phyloP scores from a whole-genome alignment of 306 rosid genomes.

The Phaseolus lunatus region DNA sequence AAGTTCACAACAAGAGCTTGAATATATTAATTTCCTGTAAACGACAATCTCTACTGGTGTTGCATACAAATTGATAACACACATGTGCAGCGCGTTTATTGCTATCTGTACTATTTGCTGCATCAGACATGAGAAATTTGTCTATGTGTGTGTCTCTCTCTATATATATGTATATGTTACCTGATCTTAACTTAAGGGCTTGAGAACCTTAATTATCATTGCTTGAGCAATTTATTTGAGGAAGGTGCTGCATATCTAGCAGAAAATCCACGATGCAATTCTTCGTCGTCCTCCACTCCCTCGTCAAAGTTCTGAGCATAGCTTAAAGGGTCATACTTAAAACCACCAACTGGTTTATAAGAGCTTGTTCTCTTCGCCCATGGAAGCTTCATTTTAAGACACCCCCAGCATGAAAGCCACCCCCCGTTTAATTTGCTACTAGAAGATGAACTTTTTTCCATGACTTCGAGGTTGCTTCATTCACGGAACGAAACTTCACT shows the following conservation, averaged over 20 bases:
- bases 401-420: constrained; percentile 73
- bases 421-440: constrained; percentile 45
- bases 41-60: not conserved
- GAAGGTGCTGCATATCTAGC: constrained; percentile 75
- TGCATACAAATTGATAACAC: not conserved
- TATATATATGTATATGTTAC: not conserved
- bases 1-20: not conserved
- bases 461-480: constrained; percentile 39
- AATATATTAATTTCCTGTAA: not conserved
- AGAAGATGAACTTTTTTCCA: constrained; percentile 61
- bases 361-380: constrained; percentile 46
- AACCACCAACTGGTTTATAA: constrained; percentile 50
- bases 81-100: not conserved
- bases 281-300: constrained; percentile 59
- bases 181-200: constrained; percentile 24
- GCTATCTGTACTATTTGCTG: not conserved
- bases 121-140: not conserved
- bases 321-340: constrained; percentile 76
- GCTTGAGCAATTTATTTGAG: constrained; percentile 45
- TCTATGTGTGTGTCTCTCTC: too few relatives aligned
- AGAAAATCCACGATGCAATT: constrained; percentile 61
- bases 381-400: constrained; percentile 73
- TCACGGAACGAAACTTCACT: constrained; percentile 42
- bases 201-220: constrained; percentile 19
- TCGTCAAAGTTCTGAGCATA: constrained; percentile 87